These are phyloP conservation scores for Hymenoscyphus infarciens DNA, from an alignment of 2,329 filamentous ascomycete genomes.

Conservation along the genomic window DNA sequence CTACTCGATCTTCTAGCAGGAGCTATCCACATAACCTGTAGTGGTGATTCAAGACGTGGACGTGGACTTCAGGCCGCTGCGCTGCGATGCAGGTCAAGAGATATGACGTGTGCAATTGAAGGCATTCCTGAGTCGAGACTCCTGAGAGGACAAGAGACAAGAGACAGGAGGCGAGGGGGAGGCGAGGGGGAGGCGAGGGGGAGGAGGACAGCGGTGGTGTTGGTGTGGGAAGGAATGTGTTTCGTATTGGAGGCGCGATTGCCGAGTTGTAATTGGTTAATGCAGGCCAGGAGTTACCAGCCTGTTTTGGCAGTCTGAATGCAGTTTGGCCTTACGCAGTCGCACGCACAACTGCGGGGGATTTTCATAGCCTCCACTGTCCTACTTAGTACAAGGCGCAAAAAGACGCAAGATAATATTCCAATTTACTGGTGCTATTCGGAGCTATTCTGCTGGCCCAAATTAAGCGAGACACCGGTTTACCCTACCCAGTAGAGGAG, in stretches of 20 bases:
- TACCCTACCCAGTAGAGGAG: no score
- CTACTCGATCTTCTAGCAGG: background rate
- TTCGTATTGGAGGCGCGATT: background rate
- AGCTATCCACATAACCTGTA: background rate
- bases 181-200: no score
- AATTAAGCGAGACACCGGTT: background rate
- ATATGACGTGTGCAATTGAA: conserved; percentile 1
- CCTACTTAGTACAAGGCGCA: background rate
- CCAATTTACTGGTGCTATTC: no score
- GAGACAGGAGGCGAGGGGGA: no score
- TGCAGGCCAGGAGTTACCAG: background rate
- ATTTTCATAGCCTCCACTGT: background rate
- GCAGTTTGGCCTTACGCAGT: background rate
- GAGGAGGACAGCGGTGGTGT: background rate
- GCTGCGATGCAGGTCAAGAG: background rate
- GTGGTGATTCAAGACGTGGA: conserved; percentile 3
- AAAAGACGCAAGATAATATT: background rate
- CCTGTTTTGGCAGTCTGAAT: background rate
- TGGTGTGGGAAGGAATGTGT: background rate
- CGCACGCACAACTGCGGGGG: background rate
- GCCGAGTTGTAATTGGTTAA: background rate
- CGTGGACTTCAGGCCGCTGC: background rate
- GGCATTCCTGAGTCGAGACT: background rate
- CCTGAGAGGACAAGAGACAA: background rate
- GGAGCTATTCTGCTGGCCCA: background rate